phyloP scores from a whole-genome alignment of 257 asterid species.

The Fraxinus quadrangulata region DNA sequence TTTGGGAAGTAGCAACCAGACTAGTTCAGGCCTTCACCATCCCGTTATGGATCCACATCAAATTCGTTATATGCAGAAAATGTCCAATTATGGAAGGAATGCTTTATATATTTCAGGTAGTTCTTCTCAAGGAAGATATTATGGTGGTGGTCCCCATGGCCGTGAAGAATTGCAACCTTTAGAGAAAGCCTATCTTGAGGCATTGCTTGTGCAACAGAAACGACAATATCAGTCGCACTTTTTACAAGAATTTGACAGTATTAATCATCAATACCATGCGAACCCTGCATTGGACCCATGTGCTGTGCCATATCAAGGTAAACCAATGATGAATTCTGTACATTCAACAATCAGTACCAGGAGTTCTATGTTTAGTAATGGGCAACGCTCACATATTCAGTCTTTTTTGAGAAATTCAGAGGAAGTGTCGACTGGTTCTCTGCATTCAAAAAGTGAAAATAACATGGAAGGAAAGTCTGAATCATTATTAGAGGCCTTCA shows the following conservation, averaged over 20 bases:
- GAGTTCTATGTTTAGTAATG: conserved; percentile 44
- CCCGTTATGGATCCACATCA: conserved; percentile 48
- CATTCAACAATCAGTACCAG: conserved; percentile 40
- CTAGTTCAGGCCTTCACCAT: conserved; percentile 40
- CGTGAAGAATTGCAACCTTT: conserved; percentile 50
- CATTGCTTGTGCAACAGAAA: conserved; percentile 57
- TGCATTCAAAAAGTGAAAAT: conserved; percentile 43
- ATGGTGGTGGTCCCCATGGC: conserved; percentile 38
- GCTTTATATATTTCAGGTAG: conserved; percentile 34
- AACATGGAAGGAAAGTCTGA: conserved; percentile 47
- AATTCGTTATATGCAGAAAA: conserved; percentile 41
- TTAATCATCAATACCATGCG: conserved; percentile 42
- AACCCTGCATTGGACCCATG: conserved; percentile 36
- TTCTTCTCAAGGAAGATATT: conserved; percentile 44
- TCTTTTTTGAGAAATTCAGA: conserved; percentile 35
- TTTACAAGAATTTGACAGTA: conserved; percentile 34
- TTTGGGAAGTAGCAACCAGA: conserved; percentile 43
- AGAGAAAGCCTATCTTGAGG: conserved; percentile 72
- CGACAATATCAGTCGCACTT: conserved; percentile 51
- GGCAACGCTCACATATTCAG: conserved; percentile 38
- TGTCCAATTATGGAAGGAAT: conserved; percentile 39
- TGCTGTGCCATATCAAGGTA: conserved; percentile 40
- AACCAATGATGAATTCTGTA: conserved; percentile 29
- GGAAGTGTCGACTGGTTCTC: conserved; percentile 42
- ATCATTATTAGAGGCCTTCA: conserved; percentile 58